These are phyloP conservation scores for Pleurotus platypus DNA, from an alignment of 768 basidiomycete species.

Conservation along the genomic window DNA sequence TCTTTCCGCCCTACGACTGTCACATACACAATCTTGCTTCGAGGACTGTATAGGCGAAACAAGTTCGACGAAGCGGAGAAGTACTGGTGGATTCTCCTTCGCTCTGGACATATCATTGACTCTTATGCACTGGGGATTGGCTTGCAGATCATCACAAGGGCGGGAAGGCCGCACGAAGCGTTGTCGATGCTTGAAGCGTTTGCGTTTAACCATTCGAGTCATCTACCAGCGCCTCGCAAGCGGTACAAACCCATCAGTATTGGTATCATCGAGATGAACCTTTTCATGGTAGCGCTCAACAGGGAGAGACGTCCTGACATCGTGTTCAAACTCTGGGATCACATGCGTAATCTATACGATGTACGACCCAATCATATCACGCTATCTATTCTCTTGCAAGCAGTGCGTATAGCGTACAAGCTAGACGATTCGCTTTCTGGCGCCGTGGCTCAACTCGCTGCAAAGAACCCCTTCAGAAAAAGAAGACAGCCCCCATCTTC, in stretches of 20 bases:
- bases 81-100: constrained; percentile 39
- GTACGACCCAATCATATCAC: constrained; percentile 51
- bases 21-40: constrained; percentile 53
- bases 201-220: constrained; percentile 13
- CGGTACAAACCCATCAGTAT: constrained; percentile 15
- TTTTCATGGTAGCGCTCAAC: constrained; percentile 46
- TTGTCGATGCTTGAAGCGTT: constrained; percentile 46
- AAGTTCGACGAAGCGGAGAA: constrained; percentile 34
- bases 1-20: constrained; percentile 37
- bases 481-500: constrained; percentile 7
- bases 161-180: constrained; percentile 41
- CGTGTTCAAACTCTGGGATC: constrained; percentile 67
- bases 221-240: constrained; percentile 12
- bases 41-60: constrained; percentile 44
- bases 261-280: constrained; percentile 30
- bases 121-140: constrained; percentile 45
- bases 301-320: constrained; percentile 56
- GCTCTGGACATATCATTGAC: constrained; percentile 36
- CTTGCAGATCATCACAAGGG: constrained; percentile 42
- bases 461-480: constrained; percentile 30
- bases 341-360: constrained; percentile 55
- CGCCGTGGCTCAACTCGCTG: constrained; percentile 41
- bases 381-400: constrained; percentile 57
- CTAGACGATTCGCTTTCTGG: constrained; percentile 50
- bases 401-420: constrained; percentile 49